Evolutionary conservation across 2,329 filamentous ascomycete species (phyloP), one percentile per base, ranked within the genome.

Genomic region (Cercospora zeae-maydis): DNA sequence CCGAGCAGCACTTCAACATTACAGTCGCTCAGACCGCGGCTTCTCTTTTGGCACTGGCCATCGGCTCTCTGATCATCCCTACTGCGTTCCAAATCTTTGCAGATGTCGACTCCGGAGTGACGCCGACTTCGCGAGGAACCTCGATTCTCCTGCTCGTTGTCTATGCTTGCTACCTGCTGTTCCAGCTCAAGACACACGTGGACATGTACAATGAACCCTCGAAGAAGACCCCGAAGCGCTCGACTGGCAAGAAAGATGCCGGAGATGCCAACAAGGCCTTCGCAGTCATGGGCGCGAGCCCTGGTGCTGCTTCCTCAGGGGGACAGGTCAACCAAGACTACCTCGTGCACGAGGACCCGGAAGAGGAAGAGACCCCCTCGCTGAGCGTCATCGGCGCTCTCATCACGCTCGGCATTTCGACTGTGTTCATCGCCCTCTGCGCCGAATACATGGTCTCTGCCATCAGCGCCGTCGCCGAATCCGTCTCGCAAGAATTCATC

Each of bases 21-120:
- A 93, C 91, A 0, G 92, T 97, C 6, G 93, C 93, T 0, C 92
- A 96, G 76, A 96, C 93, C 0, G 91, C 92, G 3, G 88, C 92
- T 13, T 92, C 89, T 72, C 79, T 96, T 58, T 84, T 96, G 19
- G 88, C 91, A 11, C 81, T 96, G 19, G 88, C 90, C 13, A 90
- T 96, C 37, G 88, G 88, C 55, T 89, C 87, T 71, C 82, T 96
- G 69, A 93, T 97, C 68, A 92, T 97, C 27, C 93, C 93, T 0
- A 96, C 92, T 5, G 91, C 93, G 4, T 96, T 96, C 74, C 84
- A 90, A 66, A 78, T 81, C 31, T 87, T 75, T 59, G 70, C 73
- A 3, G 31, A 70, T 13, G 57, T 64, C 7, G 36, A 74, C 54
- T 60, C 59, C 6, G 72, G 72, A 30, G 73, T 75, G 16, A 69